These are phyloP conservation scores for Phytophthora constricta DNA, from an alignment of 352 stramenopile species.

Conservation along the genomic window DNA sequence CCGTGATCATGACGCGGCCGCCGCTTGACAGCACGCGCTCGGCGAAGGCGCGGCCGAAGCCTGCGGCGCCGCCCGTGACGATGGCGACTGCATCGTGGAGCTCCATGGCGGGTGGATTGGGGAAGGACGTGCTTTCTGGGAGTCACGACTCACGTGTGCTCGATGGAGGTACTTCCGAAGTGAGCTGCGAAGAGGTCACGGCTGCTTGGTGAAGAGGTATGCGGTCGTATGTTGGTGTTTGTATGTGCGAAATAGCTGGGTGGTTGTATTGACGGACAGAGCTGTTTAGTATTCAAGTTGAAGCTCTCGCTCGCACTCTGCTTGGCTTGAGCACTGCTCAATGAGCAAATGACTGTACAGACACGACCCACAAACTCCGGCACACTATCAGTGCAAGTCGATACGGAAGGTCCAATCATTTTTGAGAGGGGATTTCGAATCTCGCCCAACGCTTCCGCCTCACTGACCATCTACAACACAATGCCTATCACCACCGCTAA, in stretches of 20 bases:
- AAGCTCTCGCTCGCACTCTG: conserved; percentile 10
- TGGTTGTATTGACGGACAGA: background rate
- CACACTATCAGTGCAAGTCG: too few species aligned
- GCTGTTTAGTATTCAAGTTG: background rate
- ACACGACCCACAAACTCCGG: too few species aligned
- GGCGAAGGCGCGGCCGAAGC: conserved; percentile 74
- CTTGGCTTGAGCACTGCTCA: conserved; percentile 37
- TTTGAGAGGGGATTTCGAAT: too few species aligned
- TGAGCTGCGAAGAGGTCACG: conserved; percentile 2
- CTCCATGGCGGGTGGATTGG: conserved; percentile 50
- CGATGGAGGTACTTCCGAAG: conserved; percentile 21
- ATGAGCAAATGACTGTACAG: too few species aligned
- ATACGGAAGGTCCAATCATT: too few species aligned
- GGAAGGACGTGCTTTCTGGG: too few species aligned
- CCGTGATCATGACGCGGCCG: conserved; percentile 79
- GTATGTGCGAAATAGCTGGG: too few species aligned
- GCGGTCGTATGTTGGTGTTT: too few species aligned
- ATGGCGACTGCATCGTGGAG: conserved; percentile 66
- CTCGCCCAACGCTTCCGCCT: too few species aligned
- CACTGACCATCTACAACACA: too few species aligned
- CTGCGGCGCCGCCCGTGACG: conserved; percentile 70
- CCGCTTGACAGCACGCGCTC: conserved; percentile 55
- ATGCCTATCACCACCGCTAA: too few species aligned
- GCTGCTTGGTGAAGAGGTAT: background rate
- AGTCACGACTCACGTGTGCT: too few species aligned